Evolutionary conservation across 164 flowering plant genomes (phyloP).

Genomic region (Nelumbo lutea): DNA sequence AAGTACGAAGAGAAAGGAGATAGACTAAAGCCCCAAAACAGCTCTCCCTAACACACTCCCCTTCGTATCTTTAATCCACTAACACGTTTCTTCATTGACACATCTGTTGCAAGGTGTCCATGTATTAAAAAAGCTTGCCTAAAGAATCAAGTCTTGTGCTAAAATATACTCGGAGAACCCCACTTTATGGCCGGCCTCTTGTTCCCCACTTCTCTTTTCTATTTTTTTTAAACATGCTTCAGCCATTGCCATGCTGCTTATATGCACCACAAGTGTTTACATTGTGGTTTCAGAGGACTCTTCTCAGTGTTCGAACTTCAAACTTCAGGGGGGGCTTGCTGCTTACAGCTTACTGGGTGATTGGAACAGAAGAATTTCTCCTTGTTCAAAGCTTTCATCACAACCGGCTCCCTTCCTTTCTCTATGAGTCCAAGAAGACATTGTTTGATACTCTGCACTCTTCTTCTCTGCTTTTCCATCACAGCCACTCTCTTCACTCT

Average conservation of each 20-base stretch:
- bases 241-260: neutral
- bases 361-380: slow-evolving; percentile 1
- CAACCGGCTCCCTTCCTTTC: neutral
- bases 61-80: slow-evolving; percentile 1
- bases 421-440: slow-evolving; percentile 21
- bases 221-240: neutral
- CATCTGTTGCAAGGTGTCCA: slow-evolving; percentile 18
- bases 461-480: slow-evolving; percentile 21
- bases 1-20: neutral
- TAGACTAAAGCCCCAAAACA: neutral
- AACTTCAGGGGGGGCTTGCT: too few relatives aligned
- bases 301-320: neutral
- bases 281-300: neutral
- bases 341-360: neutral
- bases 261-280: neutral
- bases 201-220: neutral
- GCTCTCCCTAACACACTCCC: slow-evolving; percentile 9
- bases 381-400: neutral
- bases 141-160: slow-evolving; percentile 35
- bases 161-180: slow-evolving; percentile 3
- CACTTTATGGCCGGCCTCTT: slow-evolving; percentile 7
- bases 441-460: slow-evolving; percentile 10
- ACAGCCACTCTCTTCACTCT: slow-evolving; percentile 26
- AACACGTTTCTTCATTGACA: slow-evolving; percentile 26
- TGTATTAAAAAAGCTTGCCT: slow-evolving; percentile 14